A percentile compares a stretch with the other conserved stretches of the same genome.
phyloP scores from a whole-genome alignment of 768 basidiomycete genomes.

The Boletellus emodensis region DNA sequence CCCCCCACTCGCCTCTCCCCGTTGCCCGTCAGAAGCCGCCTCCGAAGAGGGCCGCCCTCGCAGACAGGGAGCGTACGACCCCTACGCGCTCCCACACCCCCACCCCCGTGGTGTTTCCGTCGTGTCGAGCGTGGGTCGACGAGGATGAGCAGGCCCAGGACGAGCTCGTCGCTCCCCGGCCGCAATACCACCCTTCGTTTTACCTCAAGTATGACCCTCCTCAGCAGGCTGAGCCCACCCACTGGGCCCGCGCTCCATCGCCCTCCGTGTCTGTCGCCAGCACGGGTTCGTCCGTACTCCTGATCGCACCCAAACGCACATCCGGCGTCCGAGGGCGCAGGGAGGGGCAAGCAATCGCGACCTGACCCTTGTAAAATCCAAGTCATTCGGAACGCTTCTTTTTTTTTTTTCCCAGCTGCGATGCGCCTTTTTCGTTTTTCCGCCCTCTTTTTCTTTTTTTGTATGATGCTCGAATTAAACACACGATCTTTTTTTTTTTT shows the following conservation, averaged over 20 bases:
- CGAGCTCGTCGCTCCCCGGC: constrained; percentile 17
- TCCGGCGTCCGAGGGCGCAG: constrained; percentile 16
- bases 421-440: too few species aligned
- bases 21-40: constrained; percentile 10
- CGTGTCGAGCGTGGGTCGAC: constrained; percentile 31
- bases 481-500: constrained; percentile 16
- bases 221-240: constrained; percentile 1
- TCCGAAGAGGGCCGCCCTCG: constrained; percentile 5
- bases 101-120: constrained; percentile 31
- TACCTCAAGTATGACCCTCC: constrained; percentile 14
- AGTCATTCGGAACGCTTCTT: constrained; percentile 20
- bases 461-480: constrained; percentile 16
- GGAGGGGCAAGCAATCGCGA: constrained; percentile 4
- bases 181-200: constrained; percentile 14
- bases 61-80: constrained; percentile 16
- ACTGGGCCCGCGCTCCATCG: constrained; percentile 20
- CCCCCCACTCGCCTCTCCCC: constrained; percentile 4
- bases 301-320: constrained; percentile 27
- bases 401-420: neutral
- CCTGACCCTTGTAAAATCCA: constrained; percentile 10
- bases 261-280: constrained; percentile 21
- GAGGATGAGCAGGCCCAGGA: constrained; percentile 22
- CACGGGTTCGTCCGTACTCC: constrained; percentile 27
- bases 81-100: constrained; percentile 28
- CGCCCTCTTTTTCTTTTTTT: neutral